These are phyloP conservation scores for Tetrapisispora pingtungensis DNA, from an alignment of 805 yeast species.

Conservation along the genomic window DNA sequence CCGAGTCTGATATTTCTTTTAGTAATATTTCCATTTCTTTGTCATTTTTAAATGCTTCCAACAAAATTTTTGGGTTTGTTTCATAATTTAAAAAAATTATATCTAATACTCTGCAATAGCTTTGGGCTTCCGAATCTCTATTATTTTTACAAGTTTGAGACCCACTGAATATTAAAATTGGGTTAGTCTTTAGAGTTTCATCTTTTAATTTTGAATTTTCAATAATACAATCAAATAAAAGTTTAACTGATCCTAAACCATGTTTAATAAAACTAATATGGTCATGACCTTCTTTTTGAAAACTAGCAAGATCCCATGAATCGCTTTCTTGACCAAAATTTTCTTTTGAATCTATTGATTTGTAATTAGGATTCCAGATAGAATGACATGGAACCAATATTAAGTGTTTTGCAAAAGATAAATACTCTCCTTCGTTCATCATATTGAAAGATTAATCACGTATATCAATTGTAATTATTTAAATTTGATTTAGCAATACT, in stretches of 20 bases:
- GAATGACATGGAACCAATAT: constrained; percentile 56
- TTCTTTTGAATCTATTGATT: constrained; percentile 10
- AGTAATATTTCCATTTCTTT: constrained; percentile 7
- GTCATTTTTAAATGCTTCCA: constrained; percentile 1
- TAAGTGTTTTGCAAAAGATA: constrained; percentile 18
- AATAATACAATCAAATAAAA: constrained; percentile 15
- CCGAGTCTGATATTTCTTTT: not conserved
- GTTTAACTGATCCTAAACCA: constrained; percentile 36
- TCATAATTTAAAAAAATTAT: constrained; percentile 17
- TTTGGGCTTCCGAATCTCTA: constrained; percentile 51
- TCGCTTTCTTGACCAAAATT: constrained; percentile 36
- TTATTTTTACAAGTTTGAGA: constrained; percentile 57
- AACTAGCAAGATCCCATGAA: constrained; percentile 61
- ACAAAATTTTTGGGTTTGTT: not conserved
- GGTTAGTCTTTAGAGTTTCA: constrained; percentile 18
- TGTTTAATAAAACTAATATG: constrained; percentile 59
- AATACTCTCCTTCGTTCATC: not conserved
- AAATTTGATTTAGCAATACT: too few relatives aligned
- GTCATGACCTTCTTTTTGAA: constrained; percentile 62
- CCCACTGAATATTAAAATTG: constrained; percentile 41
- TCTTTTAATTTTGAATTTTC: constrained; percentile 14
- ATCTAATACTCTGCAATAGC: constrained; percentile 41
- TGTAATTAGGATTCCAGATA: constrained; percentile 35
- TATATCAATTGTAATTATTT: too few relatives aligned
- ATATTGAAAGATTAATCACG: too few relatives aligned